phyloP scores from a whole-genome alignment of 805 yeast genomes.

The Tetrapisispora iriomotensis region DNA sequence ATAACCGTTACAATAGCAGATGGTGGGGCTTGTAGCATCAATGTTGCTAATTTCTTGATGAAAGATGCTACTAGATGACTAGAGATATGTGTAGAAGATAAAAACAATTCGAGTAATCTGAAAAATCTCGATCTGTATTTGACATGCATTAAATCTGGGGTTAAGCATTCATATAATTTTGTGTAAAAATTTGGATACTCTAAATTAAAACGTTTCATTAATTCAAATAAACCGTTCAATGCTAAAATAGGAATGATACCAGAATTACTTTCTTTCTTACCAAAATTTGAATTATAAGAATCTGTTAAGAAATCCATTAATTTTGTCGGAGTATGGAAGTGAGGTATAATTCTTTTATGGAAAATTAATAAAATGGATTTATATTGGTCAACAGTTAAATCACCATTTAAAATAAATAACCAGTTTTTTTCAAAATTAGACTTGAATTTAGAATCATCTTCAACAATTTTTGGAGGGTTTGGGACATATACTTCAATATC shows the following conservation, averaged over 20 bases:
- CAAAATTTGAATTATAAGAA: slow-evolving; percentile 45
- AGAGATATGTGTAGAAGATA: slow-evolving; percentile 81
- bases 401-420: slow-evolving; percentile 43
- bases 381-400: slow-evolving; percentile 44
- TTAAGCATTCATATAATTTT: slow-evolving; percentile 72
- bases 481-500: slow-evolving; percentile 32
- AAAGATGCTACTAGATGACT: slow-evolving; percentile 79
- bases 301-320: slow-evolving; percentile 92
- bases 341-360: slow-evolving; percentile 80
- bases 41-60: slow-evolving; percentile 69
- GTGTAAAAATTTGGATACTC: slow-evolving; percentile 87
- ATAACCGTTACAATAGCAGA: slow-evolving; percentile 77
- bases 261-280: not conserved
- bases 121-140: slow-evolving; percentile 79
- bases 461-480: slow-evolving; percentile 39
- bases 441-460: slow-evolving; percentile 40
- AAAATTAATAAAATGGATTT: slow-evolving; percentile 58
- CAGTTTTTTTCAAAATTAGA: slow-evolving; percentile 62
- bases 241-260: slow-evolving; percentile 66
- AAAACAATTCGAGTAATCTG: slow-evolving; percentile 74
- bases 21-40: slow-evolving; percentile 72
- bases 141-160: slow-evolving; percentile 64
- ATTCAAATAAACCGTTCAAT: slow-evolving; percentile 75
- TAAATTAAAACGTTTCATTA: slow-evolving; percentile 71
- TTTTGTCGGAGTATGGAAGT: slow-evolving; percentile 64